phyloP scores from a whole-genome alignment of 148 eudicot species.

The Chenopodium berlandieri region DNA sequence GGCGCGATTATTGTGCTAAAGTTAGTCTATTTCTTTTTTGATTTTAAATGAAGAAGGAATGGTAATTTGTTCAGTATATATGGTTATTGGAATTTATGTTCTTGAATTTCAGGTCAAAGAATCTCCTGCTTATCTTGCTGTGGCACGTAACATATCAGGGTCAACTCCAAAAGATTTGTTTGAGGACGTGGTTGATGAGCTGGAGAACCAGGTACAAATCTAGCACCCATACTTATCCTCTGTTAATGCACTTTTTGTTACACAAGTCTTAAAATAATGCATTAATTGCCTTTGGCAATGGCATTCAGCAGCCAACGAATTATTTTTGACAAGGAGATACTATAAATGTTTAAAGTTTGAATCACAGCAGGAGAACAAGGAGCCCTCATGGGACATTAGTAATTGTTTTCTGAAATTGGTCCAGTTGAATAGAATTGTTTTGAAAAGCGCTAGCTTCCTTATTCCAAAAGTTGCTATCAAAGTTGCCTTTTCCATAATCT shows the following conservation, averaged over 20 bases:
- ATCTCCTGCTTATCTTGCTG: constrained; percentile 69
- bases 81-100: constrained; percentile 5
- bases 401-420: too few relatives aligned
- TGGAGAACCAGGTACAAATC: constrained; percentile 71
- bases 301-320: neutral
- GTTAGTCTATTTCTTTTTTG: constrained; percentile 28
- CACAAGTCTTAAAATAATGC: neutral
- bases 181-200: constrained; percentile 77
- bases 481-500: too few relatives aligned
- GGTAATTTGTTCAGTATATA: neutral
- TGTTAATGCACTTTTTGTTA: neutral
- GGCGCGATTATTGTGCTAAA: constrained; percentile 85
- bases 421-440: too few relatives aligned
- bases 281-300: neutral
- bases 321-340: too few relatives aligned
- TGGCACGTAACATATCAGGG: constrained; percentile 79
- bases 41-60: neutral
- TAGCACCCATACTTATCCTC: neutral
- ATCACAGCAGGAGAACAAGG: neutral
- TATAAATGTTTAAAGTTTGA: neutral
- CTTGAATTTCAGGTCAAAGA: constrained; percentile 64
- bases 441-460: too few relatives aligned
- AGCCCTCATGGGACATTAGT: neutral
- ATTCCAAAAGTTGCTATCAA: too few relatives aligned
- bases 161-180: constrained; percentile 93